These are phyloP conservation scores for Hura crepitans DNA, from an alignment of 441 rosid genomes.

Conservation along the genomic window DNA sequence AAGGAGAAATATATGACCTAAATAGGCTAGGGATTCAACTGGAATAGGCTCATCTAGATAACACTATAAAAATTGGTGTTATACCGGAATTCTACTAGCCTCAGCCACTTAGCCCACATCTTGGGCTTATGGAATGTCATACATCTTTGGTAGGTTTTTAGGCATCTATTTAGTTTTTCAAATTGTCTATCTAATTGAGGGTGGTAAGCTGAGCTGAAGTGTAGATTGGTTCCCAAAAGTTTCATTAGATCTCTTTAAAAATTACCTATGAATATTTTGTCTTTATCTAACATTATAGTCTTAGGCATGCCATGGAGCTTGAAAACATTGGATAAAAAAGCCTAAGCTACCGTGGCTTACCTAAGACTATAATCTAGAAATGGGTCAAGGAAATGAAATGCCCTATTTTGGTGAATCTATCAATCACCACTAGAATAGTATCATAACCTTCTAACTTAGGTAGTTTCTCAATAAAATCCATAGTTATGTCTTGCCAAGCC, in stretches of 20 bases:
- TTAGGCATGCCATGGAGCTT: neutral
- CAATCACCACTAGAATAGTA: too few relatives aligned
- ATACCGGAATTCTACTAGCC: neutral
- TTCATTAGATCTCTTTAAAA: conserved; percentile 1
- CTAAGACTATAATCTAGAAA: too few relatives aligned
- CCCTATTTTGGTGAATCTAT: too few relatives aligned
- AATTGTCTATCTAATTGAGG: neutral
- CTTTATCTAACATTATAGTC: neutral
- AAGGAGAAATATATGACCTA: neutral
- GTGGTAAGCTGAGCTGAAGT: neutral
- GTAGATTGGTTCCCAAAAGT: neutral
- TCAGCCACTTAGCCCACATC: neutral
- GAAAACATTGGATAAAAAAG: neutral
- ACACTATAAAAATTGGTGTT: neutral
- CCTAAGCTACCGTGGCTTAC: neutral
- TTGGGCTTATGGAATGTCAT: too few relatives aligned
- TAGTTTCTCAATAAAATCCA: too few relatives aligned
- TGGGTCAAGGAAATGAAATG: too few relatives aligned
- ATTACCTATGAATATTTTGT: neutral
- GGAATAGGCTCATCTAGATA: neutral
- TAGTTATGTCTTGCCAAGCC: too few relatives aligned
- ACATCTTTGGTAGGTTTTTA: conserved; percentile 4
- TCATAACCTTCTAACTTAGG: too few relatives aligned
- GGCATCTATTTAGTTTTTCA: neutral
- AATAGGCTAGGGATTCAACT: too few relatives aligned